Base-by-base conservation (phyloP, 192 early-diverging fungal genomes). In the Obelidium mucronatum region DNA sequence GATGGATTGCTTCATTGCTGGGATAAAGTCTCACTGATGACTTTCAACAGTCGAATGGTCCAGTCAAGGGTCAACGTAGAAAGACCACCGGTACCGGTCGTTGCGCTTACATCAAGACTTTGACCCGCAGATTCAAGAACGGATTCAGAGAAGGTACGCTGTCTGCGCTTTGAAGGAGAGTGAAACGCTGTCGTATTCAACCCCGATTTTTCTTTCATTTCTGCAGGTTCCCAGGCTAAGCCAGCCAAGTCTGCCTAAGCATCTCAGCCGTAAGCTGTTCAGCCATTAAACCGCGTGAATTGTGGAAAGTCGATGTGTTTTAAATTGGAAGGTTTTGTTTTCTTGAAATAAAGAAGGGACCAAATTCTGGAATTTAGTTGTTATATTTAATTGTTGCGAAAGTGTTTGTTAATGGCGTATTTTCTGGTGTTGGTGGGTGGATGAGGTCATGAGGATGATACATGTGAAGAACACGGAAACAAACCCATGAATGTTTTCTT, bases 51-150 rank as follows among this genome's bases (percentile, higher is more conserved):
- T 90, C 90, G 94, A 96, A 88, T 99, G 97, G 97, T 88, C 89
- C 19, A 77, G 94, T 90, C 79, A 99, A 98, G 94, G 95, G 90
- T 79, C 91, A 93, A 88, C 90, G 97, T 78, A 94, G 97, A 92
- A 97, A 98, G 94, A 97, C 97, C 76, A 98, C 96, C 84, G 97
- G 97, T 83, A 98, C 96, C 75, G 97, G 97, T 75, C 93, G 97
- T 83, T 97, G 97, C 95, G 89, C 92, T 51, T 89, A 99, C 94
- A 87, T 99, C 85, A 96, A 95, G 91, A 90, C 87, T 81, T 84
- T 99, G 55, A 85, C 93, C 82, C 87, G 94, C 73, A 92, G 96
- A 75, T 95, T 95, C 92, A 98, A 96, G 92, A 99, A 98, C 91
- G 96, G 95, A 77, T 99, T 99, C 94, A 92, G 96, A 73, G 88